Conservation (phyloP, 768 basidiomycete species). For the Boletus reticuloceps region DNA sequence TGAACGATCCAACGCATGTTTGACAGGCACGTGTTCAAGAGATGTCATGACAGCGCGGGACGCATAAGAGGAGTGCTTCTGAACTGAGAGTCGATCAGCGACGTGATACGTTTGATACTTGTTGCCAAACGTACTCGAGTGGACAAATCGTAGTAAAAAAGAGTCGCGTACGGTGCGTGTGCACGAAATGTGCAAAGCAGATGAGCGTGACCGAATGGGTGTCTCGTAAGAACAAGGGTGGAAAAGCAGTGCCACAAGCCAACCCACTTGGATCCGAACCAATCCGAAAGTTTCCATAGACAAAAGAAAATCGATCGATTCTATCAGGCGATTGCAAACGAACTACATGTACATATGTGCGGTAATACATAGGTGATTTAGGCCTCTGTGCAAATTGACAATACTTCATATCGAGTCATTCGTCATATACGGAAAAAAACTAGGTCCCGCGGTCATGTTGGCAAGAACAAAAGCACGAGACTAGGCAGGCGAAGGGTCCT, state of each 20-base stretch:
- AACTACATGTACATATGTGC: constrained; percentile 29
- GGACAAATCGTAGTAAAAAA: neutral
- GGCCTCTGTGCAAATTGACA: constrained; percentile 17
- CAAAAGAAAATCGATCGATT: constrained; percentile 1
- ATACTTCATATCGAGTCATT: constrained; percentile 21
- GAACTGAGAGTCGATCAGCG: neutral
- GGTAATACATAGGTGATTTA: constrained; percentile 26
- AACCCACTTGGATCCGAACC: neutral
- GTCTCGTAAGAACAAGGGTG: neutral
- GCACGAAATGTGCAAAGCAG: neutral
- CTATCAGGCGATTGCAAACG: constrained; percentile 14
- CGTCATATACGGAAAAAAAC: constrained; percentile 12
- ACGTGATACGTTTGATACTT: neutral
- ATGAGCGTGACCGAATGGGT: neutral
- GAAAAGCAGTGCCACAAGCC: neutral
- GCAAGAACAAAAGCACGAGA: constrained; percentile 11
- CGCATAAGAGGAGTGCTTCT: constrained; percentile 14
- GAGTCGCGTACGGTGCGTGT: neutral
- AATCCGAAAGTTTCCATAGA: neutral
- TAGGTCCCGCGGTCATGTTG: constrained; percentile 1
- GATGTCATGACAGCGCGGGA: constrained; percentile 24
- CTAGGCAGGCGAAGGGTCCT: constrained; percentile 28
- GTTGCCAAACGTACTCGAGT: neutral
- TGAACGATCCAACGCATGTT: constrained; percentile 6
- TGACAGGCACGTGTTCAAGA: constrained; percentile 22